Conservation (phyloP, 2,329 filamentous ascomycete species). For the Monosporascus ibericus region DNA sequence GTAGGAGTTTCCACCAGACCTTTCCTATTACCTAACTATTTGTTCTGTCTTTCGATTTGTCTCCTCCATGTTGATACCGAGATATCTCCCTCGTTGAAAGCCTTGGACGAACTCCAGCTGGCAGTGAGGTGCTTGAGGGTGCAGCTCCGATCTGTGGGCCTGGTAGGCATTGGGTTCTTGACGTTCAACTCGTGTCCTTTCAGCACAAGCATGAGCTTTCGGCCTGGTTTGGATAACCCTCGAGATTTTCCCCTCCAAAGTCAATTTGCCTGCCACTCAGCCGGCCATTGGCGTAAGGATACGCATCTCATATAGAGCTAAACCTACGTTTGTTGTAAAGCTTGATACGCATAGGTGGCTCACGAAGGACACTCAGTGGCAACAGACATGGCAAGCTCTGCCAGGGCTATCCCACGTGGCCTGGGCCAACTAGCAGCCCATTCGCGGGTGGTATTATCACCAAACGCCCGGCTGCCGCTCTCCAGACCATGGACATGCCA, state of each 20-base stretch:
- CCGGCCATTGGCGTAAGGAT: neutral
- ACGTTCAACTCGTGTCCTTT: neutral
- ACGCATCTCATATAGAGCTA: neutral
- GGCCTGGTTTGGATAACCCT: too few species aligned
- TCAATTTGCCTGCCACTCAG: neutral
- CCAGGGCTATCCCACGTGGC: conserved; percentile 19
- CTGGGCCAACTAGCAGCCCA: conserved; percentile 23
- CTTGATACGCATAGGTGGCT: neutral
- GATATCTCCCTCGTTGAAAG: too few species aligned
- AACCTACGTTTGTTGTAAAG: neutral
- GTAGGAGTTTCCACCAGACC: neutral
- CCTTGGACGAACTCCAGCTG: too few species aligned
- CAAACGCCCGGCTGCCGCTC: conserved; percentile 10
- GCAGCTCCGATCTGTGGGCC: too few species aligned
- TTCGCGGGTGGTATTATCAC: conserved; percentile 15
- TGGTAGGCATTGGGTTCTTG: neutral
- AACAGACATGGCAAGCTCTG: conserved; percentile 19
- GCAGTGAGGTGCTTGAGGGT: too few species aligned
- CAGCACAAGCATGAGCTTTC: neutral
- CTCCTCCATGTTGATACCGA: too few species aligned
- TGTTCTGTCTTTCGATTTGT: too few species aligned
- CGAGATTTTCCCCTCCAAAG: neutral
- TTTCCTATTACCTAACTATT: neutral
- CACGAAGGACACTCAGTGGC: neutral
- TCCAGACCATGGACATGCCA: conserved; percentile 16